A percentile compares a stretch with the other conserved stretches of the same genome.
These are phyloP conservation scores for Phoenix roebelenii DNA, from an alignment of 176 grass and related monocot genomes.

Conservation along the genomic window DNA sequence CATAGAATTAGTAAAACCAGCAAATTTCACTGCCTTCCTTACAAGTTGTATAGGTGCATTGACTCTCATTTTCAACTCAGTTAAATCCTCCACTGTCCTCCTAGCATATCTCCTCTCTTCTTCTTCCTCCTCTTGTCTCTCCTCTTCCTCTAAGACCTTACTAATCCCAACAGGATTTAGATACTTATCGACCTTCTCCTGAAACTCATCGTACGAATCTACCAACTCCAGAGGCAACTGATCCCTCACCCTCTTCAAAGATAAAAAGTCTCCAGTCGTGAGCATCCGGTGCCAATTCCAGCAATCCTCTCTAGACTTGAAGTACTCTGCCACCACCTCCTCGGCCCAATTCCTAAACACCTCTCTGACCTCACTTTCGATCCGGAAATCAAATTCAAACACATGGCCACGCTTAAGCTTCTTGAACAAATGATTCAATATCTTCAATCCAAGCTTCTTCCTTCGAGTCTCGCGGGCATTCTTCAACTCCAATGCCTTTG, in stretches of 20 bases:
- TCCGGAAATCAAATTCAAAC: slow-evolving; percentile 54
- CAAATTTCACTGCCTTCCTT: slow-evolving; percentile 64
- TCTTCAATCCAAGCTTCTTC: slow-evolving; percentile 89
- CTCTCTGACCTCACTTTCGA: slow-evolving; percentile 52
- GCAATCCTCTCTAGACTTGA: slow-evolving; percentile 44
- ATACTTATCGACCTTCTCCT: slow-evolving; percentile 46
- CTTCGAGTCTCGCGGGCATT: slow-evolving; percentile 75
- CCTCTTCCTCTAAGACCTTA: slow-evolving; percentile 38
- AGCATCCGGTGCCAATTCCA: slow-evolving; percentile 67
- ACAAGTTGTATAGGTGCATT: slow-evolving; percentile 63
- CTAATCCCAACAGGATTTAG: slow-evolving; percentile 40
- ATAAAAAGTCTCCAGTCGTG: slow-evolving; percentile 73
- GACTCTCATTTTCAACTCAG: slow-evolving; percentile 73
- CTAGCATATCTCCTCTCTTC: slow-evolving; percentile 68
- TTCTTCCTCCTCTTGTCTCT: slow-evolving; percentile 46
- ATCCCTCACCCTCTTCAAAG: slow-evolving; percentile 50
- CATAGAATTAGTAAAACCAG: slow-evolving; percentile 86
- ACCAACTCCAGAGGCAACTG: slow-evolving; percentile 60
- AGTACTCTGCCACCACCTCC: slow-evolving; percentile 50
- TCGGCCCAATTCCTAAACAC: slow-evolving; percentile 59
- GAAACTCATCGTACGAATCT: slow-evolving; percentile 72
- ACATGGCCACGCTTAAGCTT: slow-evolving; percentile 49
- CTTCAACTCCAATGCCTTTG: slow-evolving; percentile 60
- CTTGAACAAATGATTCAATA: slow-evolving; percentile 76
- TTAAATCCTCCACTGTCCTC: slow-evolving; percentile 66